A percentile compares a stretch with the other conserved stretches of the same genome.
Evolutionary conservation across 345 rosid species (phyloP).

Genomic region (Euclidium syriacum): DNA sequence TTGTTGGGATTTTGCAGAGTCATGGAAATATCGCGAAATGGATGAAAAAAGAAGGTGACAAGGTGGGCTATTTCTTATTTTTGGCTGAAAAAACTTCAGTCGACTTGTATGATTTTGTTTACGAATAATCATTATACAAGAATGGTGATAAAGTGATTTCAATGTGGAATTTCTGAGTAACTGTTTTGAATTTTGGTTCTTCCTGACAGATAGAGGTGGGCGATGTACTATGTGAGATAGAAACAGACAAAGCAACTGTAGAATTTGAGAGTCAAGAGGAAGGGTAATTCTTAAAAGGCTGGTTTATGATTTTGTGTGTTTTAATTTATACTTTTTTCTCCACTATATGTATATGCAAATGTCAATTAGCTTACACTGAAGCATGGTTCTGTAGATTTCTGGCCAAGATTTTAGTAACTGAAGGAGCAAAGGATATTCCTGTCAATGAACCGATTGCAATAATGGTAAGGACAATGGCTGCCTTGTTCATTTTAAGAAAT

Average conservation of each 20-base stretch:
- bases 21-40: slow-evolving; percentile 93
- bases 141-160: background rate
- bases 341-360: background rate
- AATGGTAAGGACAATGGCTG: slow-evolving; percentile 46
- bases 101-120: slow-evolving; percentile 1
- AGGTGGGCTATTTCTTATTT: slow-evolving; percentile 41
- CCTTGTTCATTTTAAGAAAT: slow-evolving; percentile 3
- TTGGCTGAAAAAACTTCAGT: slow-evolving; percentile 5
- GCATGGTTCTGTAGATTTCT: slow-evolving; percentile 53
- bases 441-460: slow-evolving; percentile 88
- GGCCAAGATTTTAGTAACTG: slow-evolving; percentile 80
- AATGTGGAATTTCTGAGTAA: slow-evolving; percentile 4
- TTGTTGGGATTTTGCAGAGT: slow-evolving; percentile 52
- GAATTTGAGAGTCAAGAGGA: slow-evolving; percentile 96
- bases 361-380: slow-evolving; percentile 22
- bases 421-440: slow-evolving; percentile 88
- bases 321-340: background rate
- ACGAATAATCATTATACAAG: slow-evolving; percentile 14
- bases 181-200: slow-evolving; percentile 28
- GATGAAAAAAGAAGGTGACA: slow-evolving; percentile 97
- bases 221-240: slow-evolving; percentile 85
- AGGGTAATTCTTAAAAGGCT: slow-evolving; percentile 47
- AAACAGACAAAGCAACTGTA: slow-evolving; percentile 96
- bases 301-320: slow-evolving; percentile 12
- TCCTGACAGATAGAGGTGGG: slow-evolving; percentile 86